Evolutionary conservation across 2,329 filamentous ascomycete species (phyloP), one percentile per base, ranked within the genome.

Genomic region (Colletotrichum agaves): DNA sequence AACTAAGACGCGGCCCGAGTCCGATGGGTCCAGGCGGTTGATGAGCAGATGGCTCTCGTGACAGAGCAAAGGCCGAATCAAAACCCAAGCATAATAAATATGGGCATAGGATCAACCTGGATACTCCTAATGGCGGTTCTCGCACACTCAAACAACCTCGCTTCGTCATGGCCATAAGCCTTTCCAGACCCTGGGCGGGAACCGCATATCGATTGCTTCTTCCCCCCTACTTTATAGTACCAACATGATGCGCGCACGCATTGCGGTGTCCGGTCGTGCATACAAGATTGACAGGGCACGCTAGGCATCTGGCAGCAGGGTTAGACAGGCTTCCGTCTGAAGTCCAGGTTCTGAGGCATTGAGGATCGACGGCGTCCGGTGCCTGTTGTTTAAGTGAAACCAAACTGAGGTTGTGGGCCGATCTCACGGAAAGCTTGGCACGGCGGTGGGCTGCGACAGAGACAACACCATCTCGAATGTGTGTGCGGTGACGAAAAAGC

Each of bases 351-450:
- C 62, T 69, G 62, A 56, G 37, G 62, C 66, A 61, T 46, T 61
- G 49, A 52, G 49, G 62, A 50, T 59, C 41, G 50, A 60, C 47
- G 50, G 21, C 23, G 47, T 41, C 56, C 52, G 41, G 50, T 57
- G 50, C 56, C 62, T 57, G 56, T 61, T 13, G 47, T 67, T 67
- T 61, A 57, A 67, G 55, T 69, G 66, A 69, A 69, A 69, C 66
- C 67, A 67, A 65, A 66, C 46, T 43, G 65, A 66, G 39, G 55
- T 68, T 23, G 56, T 47, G 65, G 61, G 41, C 52, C 23, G 53
- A 64, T 41, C 55, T 33, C 31, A 13, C 23, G 13, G n/a, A 55
- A 64, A 67, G 53, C 47, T 49, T 64, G 64, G 55, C 44, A n/a
- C 33, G 31, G 52, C 47, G 15, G 61, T 49, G 55, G 61, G 35